Conservation (phyloP, 108 stramenopile species). For the Fragilaria crotonensis region DNA sequence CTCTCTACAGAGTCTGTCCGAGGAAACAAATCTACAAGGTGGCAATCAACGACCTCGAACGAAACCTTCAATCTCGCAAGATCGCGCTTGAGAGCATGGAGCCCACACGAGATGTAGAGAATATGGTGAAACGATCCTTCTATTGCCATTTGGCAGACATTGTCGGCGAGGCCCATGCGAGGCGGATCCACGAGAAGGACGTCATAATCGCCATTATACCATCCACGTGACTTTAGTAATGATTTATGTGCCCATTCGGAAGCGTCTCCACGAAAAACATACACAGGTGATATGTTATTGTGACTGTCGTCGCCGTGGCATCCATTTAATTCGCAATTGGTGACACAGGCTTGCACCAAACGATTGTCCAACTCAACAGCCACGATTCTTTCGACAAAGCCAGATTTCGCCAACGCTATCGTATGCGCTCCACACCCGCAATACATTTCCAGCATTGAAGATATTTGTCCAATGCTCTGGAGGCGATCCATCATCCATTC, state of each 20-base stretch:
- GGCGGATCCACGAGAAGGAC: conserved; percentile 75
- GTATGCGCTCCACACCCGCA: conserved; percentile 81
- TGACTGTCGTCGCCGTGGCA: conserved; percentile 11
- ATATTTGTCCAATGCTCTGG: conserved; percentile 15
- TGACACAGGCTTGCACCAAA: conserved; percentile 45
- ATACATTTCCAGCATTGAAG: conserved; percentile 60
- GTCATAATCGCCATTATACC: conserved; percentile 30
- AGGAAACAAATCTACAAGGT: conserved; percentile 67
- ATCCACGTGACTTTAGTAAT: not conserved
- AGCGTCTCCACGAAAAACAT: conserved; percentile 49
- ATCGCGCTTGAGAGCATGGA: conserved; percentile 58
- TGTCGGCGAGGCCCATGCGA: conserved; percentile 39
- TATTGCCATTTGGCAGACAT: conserved; percentile 58
- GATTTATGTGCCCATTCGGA: conserved; percentile 42
- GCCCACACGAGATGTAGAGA: conserved; percentile 69
- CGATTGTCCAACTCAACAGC: conserved; percentile 66
- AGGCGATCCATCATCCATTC: conserved; percentile 54
- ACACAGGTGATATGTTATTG: conserved; percentile 13
- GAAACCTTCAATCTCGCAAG: conserved; percentile 24
- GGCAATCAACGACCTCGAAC: conserved; percentile 49
- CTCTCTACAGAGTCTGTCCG: conserved; percentile 63
- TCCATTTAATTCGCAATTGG: conserved; percentile 46
- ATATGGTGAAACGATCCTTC: conserved; percentile 42
- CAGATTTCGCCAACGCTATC: conserved; percentile 53
- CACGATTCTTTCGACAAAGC: conserved; percentile 30